phyloP scores from a whole-genome alignment of 805 yeast genomes.

The Tetrapisispora phaffii region DNA sequence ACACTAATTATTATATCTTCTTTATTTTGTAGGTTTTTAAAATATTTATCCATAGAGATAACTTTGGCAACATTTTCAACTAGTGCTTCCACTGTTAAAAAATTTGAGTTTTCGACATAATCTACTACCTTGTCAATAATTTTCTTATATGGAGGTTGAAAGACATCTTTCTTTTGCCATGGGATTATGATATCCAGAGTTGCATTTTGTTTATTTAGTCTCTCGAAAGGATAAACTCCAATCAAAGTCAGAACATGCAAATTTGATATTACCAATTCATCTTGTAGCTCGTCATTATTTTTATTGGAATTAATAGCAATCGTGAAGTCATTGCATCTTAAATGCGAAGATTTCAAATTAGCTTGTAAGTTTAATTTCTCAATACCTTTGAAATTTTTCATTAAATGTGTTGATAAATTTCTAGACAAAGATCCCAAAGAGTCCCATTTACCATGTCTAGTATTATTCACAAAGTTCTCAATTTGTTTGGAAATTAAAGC shows the following conservation, averaged over 20 bases:
- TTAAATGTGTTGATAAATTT: conserved; percentile 36
- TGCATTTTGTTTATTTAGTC: conserved; percentile 72
- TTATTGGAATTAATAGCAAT: conserved; percentile 6
- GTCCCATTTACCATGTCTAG: conserved; percentile 27
- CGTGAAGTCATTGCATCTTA: conserved; percentile 26
- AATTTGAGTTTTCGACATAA: conserved; percentile 69
- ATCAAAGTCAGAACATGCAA: conserved; percentile 64
- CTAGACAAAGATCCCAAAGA: conserved; percentile 35
- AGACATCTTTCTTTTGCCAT: conserved; percentile 21
- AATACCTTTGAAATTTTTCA: conserved; percentile 26
- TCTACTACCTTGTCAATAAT: conserved; percentile 41
- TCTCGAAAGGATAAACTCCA: conserved; percentile 88
- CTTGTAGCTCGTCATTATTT: conserved; percentile 4
- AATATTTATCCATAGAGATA: conserved; percentile 35
- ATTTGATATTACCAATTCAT: conserved; percentile 35
- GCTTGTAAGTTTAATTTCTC: conserved; percentile 13
- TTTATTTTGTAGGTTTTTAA: conserved; percentile 30
- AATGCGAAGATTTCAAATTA: conserved; percentile 19
- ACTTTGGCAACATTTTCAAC: conserved; percentile 62
- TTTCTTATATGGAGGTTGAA: conserved; percentile 23
- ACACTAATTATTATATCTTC: conserved; percentile 33
- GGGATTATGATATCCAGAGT: conserved; percentile 44
- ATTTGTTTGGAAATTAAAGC: conserved; percentile 70
- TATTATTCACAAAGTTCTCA: conserved; percentile 36
- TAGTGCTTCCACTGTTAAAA: conserved; percentile 89